Evolutionary conservation across 768 basidiomycete species (phyloP).

Genomic region (Amyloporia xantha): DNA sequence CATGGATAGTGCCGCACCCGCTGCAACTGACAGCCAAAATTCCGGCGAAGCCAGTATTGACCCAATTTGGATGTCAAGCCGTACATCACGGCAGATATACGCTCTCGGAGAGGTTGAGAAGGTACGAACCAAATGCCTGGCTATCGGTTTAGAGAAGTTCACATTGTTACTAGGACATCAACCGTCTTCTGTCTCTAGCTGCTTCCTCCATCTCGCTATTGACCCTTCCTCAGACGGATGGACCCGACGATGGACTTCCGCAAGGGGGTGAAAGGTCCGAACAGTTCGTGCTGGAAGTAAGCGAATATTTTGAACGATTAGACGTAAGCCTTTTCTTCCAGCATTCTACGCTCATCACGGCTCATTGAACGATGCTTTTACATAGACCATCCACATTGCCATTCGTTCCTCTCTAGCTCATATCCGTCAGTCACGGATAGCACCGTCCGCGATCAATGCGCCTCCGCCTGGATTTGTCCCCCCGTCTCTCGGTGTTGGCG

Average conservation of each 20-base stretch:
- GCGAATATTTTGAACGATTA: constrained; percentile 79
- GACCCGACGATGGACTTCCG: constrained; percentile 57
- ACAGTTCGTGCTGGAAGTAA: constrained; percentile 78
- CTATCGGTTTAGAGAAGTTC: too few relatives aligned
- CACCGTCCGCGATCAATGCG: constrained; percentile 83
- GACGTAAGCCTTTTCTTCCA: constrained; percentile 45
- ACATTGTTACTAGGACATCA: constrained; percentile 71
- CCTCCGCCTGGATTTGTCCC: constrained; percentile 68
- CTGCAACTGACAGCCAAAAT: background rate
- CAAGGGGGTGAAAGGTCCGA: constrained; percentile 81
- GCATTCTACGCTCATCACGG: background rate
- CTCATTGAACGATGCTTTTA: too few relatives aligned
- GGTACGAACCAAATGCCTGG: constrained; percentile 33
- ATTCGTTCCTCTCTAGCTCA: constrained; percentile 78
- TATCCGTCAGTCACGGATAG: constrained; percentile 74
- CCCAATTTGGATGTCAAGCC: constrained; percentile 75
- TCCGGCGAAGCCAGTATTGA: constrained; percentile 50
- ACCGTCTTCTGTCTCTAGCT: constrained; percentile 65
- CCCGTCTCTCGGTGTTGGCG: constrained; percentile 71
- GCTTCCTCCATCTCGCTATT: constrained; percentile 75
- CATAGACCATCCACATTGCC: constrained; percentile 66
- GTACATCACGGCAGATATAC: constrained; percentile 76
- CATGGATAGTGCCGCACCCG: too few relatives aligned
- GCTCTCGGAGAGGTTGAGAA: constrained; percentile 78
- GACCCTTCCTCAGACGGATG: constrained; percentile 79